A percentile compares a stretch with the other conserved stretches of the same genome.
Conservation (phyloP, 129 eudicot species). For the Calendula officinalis region DNA sequence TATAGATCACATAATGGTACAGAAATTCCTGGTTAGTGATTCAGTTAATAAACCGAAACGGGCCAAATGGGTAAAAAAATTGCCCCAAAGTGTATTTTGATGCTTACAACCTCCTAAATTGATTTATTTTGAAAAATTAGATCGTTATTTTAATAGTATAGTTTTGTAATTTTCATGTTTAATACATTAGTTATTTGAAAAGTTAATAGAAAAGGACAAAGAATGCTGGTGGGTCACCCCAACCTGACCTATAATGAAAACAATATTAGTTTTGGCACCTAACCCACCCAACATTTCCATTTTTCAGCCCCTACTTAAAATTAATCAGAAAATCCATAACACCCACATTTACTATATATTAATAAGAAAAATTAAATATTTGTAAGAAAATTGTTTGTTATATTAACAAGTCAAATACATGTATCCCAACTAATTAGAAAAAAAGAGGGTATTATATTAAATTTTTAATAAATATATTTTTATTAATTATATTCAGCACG, state of each 20-base stretch:
- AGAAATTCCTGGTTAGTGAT: slow-evolving; percentile 60
- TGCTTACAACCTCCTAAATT: background rate
- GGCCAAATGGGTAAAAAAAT: background rate
- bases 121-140: background rate
- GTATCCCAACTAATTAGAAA: background rate
- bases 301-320: background rate
- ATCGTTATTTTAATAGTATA: background rate
- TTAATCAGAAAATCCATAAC: background rate
- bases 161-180: background rate
- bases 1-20: slow-evolving; percentile 48
- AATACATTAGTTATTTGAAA: background rate
- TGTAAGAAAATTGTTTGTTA: no score
- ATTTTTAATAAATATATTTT: background rate
- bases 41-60: background rate
- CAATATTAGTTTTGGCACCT: background rate
- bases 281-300: background rate
- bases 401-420: background rate
- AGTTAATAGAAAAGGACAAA: background rate
- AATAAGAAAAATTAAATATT: background rate
- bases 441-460: background rate
- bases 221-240: background rate
- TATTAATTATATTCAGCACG: background rate
- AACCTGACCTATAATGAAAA: background rate
- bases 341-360: background rate
- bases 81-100: background rate